Evolutionary conservation across 2,329 filamentous ascomycete species (phyloP), one percentile per base, ranked within the genome.

Genomic region (Aspergillus neoniger): DNA sequence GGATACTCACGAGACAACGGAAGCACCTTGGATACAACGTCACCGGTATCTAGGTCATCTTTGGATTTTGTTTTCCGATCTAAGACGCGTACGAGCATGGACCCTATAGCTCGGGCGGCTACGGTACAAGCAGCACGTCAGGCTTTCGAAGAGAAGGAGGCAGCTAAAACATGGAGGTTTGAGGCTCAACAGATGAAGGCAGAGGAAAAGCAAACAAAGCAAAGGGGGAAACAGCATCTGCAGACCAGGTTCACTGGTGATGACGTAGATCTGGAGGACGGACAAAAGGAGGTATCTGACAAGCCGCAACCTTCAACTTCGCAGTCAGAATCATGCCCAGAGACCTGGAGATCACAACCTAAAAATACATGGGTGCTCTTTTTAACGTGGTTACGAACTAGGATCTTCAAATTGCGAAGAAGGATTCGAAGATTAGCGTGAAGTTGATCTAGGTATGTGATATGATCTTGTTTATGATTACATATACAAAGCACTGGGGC

Each of bases 141-240:
- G 54, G 84, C 85, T 32, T 87, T 86, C 69, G 79, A 84, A 60
- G 83, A 86, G 64, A 84, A 85, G 65, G 83, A 87, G 72, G 83
- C 81, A 4, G 82, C 80, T 38, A 87, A 86, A 66, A 80, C 80
- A 57, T 80, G 77, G 53, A 84, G 84, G 65, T 74, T 80, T 49
- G 82, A 86, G 67, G 79, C 82, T 66, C 83, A 85, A 57, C 80
- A 77, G 50, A 69, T 77, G 59, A 83, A 75, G 76, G 75, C 78
- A 60, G 83, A 76, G 70, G 79, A 69, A 72, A 82, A 67, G 57
- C 73, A 77, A 53, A 72, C 72, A 28, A 75, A 74, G 25, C 81
- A 80, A 57, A 77, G 75, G 49, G 72, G 76, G 60, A 83, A 80
- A 60, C 70, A 70, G 51, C 64, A 69, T 36, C 66, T 61, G 52